These are phyloP conservation scores for Mucor sp. DNA, from an alignment of 371 early-diverging fungal genomes.

Conservation along the genomic window DNA sequence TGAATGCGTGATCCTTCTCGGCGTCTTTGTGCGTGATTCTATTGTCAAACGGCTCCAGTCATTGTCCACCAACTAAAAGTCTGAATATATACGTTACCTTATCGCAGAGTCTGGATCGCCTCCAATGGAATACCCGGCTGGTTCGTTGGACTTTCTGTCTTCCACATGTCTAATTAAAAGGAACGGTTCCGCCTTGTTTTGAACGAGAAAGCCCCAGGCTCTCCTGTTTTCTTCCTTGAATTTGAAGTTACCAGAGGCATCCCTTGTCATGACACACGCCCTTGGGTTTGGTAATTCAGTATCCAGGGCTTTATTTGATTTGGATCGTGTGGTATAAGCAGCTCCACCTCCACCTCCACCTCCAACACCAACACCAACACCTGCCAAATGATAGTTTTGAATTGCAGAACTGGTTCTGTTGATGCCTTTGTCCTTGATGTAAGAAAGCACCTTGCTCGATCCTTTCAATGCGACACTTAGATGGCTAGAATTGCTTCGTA, in stretches of 20 bases:
- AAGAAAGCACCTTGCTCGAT: neutral
- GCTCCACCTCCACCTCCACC: neutral
- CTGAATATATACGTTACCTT: conserved; percentile 3
- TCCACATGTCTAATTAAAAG: conserved; percentile 6
- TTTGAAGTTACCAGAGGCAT: neutral
- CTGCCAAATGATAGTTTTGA: neutral
- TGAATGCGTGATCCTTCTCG: neutral
- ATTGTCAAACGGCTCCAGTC: neutral
- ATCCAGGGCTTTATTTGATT: neutral
- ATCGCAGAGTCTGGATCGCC: conserved; percentile 8
- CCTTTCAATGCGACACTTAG: neutral
- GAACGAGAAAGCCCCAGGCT: conserved; percentile 17
- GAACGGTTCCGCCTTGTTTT: neutral
- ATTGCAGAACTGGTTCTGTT: neutral
- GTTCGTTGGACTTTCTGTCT: neutral
- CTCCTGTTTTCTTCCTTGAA: neutral
- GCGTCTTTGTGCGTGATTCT: neutral
- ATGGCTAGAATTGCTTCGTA: neutral
- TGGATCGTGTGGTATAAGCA: neutral
- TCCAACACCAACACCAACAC: neutral
- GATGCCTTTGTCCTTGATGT: neutral
- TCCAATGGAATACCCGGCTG: conserved; percentile 14
- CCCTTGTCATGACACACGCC: neutral
- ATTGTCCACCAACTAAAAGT: too few species aligned
- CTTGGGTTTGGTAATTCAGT: neutral